Conservation (phyloP, 2,329 filamentous ascomycete species). For the Lasiodiplodia sp. region DNA sequence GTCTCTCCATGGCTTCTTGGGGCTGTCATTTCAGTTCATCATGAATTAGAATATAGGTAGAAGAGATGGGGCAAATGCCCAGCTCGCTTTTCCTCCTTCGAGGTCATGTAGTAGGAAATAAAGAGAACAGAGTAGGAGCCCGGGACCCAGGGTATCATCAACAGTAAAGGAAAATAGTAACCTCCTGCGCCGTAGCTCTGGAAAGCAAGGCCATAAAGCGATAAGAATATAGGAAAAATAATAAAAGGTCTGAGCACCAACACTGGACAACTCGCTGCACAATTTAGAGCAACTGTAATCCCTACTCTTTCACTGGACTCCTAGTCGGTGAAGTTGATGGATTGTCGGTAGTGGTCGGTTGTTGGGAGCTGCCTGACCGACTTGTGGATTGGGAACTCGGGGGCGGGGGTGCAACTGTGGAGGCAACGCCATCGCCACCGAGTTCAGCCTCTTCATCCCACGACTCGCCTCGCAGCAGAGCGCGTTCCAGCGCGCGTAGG, state of each 20-base stretch:
- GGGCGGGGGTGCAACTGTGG: not conserved
- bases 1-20: not conserved
- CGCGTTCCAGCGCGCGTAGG: not conserved
- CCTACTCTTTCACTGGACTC: not conserved
- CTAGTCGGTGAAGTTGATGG: not conserved
- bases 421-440: not conserved
- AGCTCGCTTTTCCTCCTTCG: not conserved
- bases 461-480: not conserved
- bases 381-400: not conserved
- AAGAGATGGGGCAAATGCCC: not conserved
- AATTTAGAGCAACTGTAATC: not conserved
- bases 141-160: conserved; percentile 22
- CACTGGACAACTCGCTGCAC: not conserved
- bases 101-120: not conserved
- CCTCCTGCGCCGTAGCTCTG: not conserved
- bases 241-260: not conserved
- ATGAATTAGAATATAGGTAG: not conserved
- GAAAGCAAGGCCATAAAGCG: not conserved
- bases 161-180: not conserved
- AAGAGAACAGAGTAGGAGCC: not conserved
- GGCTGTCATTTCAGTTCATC: not conserved
- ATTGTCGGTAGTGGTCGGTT: not conserved
- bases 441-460: conserved; percentile 15
- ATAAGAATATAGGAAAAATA: not conserved
- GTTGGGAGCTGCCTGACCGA: not conserved